Conservation (phyloP, 352 stramenopile species). For the Phytophthora lateralis region DNA sequence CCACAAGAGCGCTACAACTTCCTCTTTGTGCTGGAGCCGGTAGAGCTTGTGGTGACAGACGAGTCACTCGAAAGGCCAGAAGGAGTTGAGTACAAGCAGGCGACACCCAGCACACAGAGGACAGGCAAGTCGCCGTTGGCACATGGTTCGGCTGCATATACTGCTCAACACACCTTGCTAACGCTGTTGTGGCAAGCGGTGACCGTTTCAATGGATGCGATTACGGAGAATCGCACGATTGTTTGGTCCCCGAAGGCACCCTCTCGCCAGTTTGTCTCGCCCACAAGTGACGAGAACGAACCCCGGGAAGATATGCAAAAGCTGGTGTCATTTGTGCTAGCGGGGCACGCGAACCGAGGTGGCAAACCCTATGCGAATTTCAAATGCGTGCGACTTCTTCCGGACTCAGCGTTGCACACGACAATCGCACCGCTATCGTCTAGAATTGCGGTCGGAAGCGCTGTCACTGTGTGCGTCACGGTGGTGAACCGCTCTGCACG, state of each 20-base stretch:
- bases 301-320: slow-evolving; percentile 9
- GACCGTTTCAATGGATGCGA: slow-evolving; percentile 33
- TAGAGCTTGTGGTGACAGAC: slow-evolving; percentile 17
- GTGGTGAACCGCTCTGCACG: slow-evolving; percentile 56
- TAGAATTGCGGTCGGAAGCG: slow-evolving; percentile 19
- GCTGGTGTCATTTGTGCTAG: slow-evolving; percentile 25
- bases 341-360: slow-evolving; percentile 8
- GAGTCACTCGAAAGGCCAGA: slow-evolving; percentile 18
- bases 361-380: slow-evolving; percentile 27
- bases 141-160: slow-evolving; percentile 3
- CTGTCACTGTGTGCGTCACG: slow-evolving; percentile 46
- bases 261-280: slow-evolving; percentile 9
- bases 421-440: slow-evolving; percentile 41
- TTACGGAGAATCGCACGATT: slow-evolving; percentile 73
- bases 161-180: slow-evolving; percentile 56
- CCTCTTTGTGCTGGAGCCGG: slow-evolving; percentile 49
- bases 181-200: slow-evolving; percentile 66
- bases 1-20: slow-evolving; percentile 75
- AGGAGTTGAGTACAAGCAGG: slow-evolving; percentile 11
- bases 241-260: slow-evolving; percentile 56
- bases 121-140: slow-evolving; percentile 15
- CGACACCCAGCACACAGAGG: slow-evolving; percentile 15
- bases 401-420: slow-evolving; percentile 51
- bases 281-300: slow-evolving; percentile 21
- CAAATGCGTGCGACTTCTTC: slow-evolving; percentile 39